A percentile compares a stretch with the other conserved stretches of the same genome.
Evolutionary conservation across 2,329 filamentous ascomycete species (phyloP).

Genomic region (Coniochaeta hoffmannii): DNA sequence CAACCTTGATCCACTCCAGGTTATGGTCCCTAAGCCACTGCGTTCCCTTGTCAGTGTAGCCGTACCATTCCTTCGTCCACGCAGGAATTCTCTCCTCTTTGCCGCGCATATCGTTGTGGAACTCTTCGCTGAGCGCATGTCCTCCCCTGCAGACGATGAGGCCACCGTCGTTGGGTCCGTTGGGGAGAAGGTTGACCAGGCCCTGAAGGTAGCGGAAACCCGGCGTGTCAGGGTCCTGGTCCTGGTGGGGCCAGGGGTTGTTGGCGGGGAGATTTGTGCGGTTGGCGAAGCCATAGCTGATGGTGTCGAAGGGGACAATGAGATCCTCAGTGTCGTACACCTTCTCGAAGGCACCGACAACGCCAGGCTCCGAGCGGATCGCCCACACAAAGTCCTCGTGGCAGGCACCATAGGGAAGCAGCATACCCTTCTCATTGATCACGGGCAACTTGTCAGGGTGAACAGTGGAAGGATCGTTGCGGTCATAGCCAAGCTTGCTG

Average conservation of each 20-base stretch:
- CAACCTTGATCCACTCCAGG: too few species aligned
- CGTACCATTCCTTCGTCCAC: slow-evolving; percentile 26
- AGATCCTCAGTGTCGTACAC: slow-evolving; percentile 36
- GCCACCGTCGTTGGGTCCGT: slow-evolving; percentile 37
- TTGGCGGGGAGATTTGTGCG: slow-evolving; percentile 26
- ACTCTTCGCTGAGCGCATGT: slow-evolving; percentile 22
- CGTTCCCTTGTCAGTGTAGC: slow-evolving; percentile 27
- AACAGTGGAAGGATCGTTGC: slow-evolving; percentile 10
- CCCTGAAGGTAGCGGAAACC: slow-evolving; percentile 43
- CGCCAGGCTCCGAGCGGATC: slow-evolving; percentile 38
- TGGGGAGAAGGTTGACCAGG: slow-evolving; percentile 33
- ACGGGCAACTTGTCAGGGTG: slow-evolving; percentile 10
- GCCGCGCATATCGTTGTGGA: slow-evolving; percentile 24
- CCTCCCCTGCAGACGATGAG: slow-evolving; percentile 28
- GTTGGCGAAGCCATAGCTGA: slow-evolving; percentile 36
- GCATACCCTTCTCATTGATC: slow-evolving; percentile 42
- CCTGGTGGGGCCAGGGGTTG: slow-evolving; percentile 38
- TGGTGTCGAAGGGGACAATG: slow-evolving; percentile 40
- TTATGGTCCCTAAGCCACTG: slow-evolving; percentile 23
- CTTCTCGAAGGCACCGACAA: slow-evolving; percentile 36
- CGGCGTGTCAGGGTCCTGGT: slow-evolving; percentile 32
- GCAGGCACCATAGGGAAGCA: slow-evolving; percentile 34
- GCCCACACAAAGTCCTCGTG: slow-evolving; percentile 43
- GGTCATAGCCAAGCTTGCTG: slow-evolving; percentile 7
- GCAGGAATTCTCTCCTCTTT: slow-evolving; percentile 24